A percentile compares a stretch with the other conserved stretches of the same genome.
phyloP scores from a whole-genome alignment of 768 basidiomycete species.

The Trametes elegans region DNA sequence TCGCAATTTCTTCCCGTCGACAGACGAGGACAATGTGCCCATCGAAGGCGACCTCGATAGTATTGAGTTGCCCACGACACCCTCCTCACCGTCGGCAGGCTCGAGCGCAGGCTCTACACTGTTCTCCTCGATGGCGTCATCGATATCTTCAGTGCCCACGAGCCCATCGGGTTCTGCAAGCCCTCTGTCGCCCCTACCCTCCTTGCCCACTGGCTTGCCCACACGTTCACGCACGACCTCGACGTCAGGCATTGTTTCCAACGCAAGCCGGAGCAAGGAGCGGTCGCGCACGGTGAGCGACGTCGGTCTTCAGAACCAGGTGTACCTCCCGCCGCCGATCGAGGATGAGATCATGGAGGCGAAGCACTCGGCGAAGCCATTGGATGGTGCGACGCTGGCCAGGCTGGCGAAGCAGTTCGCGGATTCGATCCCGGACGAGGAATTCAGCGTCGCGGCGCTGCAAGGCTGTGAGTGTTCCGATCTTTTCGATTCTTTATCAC shows the following conservation, averaged over 20 bases:
- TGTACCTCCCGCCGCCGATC: slow-evolving; percentile 60
- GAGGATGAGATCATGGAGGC: slow-evolving; percentile 56
- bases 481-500: slow-evolving; percentile 21
- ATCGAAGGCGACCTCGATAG: slow-evolving; percentile 45
- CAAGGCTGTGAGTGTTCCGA: slow-evolving; percentile 74
- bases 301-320: slow-evolving; percentile 30
- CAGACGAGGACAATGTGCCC: slow-evolving; percentile 45
- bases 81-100: slow-evolving; percentile 34
- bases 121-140: slow-evolving; percentile 47
- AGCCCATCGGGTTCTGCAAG: slow-evolving; percentile 35
- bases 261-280: slow-evolving; percentile 4
- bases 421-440: slow-evolving; percentile 77
- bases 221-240: slow-evolving; percentile 12
- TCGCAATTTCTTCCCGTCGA: slow-evolving; percentile 87
- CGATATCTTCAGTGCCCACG: slow-evolving; percentile 40
- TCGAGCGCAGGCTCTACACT: slow-evolving; percentile 48
- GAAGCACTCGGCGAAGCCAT: slow-evolving; percentile 62
- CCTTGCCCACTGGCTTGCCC: slow-evolving; percentile 13
- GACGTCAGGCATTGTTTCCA: not conserved
- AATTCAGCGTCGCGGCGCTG: slow-evolving; percentile 86
- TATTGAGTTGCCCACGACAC: slow-evolving; percentile 41
- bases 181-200: slow-evolving; percentile 26
- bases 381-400: slow-evolving; percentile 62
- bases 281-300: slow-evolving; percentile 20
- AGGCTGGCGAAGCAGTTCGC: slow-evolving; percentile 77